Base-by-base conservation (phyloP, 2,329 filamentous ascomycete species). In the Thielaviopsis musarum region DNA sequence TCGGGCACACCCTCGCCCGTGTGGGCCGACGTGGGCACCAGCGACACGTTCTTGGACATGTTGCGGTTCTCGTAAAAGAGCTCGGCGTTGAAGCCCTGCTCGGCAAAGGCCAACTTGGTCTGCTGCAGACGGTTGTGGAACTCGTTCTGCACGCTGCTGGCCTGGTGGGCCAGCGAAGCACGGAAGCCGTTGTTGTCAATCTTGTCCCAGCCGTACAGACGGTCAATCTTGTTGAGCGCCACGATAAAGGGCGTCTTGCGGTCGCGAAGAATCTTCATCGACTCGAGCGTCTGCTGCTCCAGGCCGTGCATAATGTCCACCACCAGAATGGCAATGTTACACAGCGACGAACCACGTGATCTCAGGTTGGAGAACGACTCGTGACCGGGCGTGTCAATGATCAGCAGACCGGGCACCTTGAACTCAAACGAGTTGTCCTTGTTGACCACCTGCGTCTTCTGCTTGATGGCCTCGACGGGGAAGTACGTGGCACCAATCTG, bases 291-390 rank as follows among this genome's bases (percentile, higher is more conserved):
- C 73, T 98, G 93, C 19, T 86, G 91, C 73, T 98, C 93, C 54
- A 98, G 81, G 70, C 94, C 94, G 81, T 98, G 93, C 93, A 98
- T 97, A 68, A 98, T 98, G 77, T 98, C 93, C 66, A 98, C 91
- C 51, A 98, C 94, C 65, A 98, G 77, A 70, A 98, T 98, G 67
- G 93, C 93, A 74, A 98, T 98, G 77, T 98, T 98, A 74, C 94
- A 98, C 61, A 98, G 87, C 15, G 91, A 97, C 49, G 93, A 97
- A 74, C 93, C 93, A 75, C 94, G 84, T 65, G 91, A 96, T 68
- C 94, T 87, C 65, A 98, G 75, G 74, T 98, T 98, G 64, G 91
- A 95, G 82, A 98, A 98, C 68, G 93, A 98, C 82, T 98, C 93
- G 90, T 98, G 93, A 76, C 93, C 93, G 68, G 93, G 94, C 0